Percentiles rank a stretch among this genome's conserved stretches.
Conservation (phyloP, 371 early-diverging fungal species). For the Chytridium lagenaria region DNA sequence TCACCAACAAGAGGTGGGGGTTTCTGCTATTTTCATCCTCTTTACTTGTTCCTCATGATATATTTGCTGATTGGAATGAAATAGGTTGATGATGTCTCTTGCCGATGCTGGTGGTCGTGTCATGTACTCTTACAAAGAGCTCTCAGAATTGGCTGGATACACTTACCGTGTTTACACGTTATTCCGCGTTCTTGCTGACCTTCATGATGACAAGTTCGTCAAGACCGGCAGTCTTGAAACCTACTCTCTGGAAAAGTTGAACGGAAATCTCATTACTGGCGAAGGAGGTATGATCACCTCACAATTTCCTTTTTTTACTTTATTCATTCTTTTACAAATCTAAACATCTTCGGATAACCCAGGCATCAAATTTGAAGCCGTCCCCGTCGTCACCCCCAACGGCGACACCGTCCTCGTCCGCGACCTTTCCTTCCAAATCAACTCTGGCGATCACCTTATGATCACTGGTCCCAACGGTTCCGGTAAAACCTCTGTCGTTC, state of each 20-base stretch:
- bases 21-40: too few species aligned
- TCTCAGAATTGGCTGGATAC: conserved; percentile 89
- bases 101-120: conserved; percentile 92
- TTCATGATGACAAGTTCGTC: conserved; percentile 50
- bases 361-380: conserved; percentile 43
- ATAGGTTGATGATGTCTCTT: conserved; percentile 70
- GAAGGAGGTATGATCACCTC: conserved; percentile 28
- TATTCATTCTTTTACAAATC: too few species aligned
- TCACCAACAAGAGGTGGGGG: conserved; percentile 56
- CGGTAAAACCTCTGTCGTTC: conserved; percentile 81
- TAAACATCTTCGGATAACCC: too few species aligned
- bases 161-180: conserved; percentile 64
- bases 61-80: conserved; percentile 2
- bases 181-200: conserved; percentile 54
- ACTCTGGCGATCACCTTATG: conserved; percentile 56
- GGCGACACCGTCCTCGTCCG: conserved; percentile 57
- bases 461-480: conserved; percentile 85
- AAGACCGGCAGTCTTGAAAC: conserved; percentile 37
- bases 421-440: conserved; percentile 49
- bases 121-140: conserved; percentile 88
- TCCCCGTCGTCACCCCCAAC: conserved; percentile 58
- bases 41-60: neutral
- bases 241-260: conserved; percentile 48
- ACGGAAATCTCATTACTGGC: conserved; percentile 40
- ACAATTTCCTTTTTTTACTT: too few species aligned